Percentiles rank a stretch among this genome's conserved stretches.
Conservation (phyloP, 352 stramenopile species). For the Globisporangium parvum region DNA sequence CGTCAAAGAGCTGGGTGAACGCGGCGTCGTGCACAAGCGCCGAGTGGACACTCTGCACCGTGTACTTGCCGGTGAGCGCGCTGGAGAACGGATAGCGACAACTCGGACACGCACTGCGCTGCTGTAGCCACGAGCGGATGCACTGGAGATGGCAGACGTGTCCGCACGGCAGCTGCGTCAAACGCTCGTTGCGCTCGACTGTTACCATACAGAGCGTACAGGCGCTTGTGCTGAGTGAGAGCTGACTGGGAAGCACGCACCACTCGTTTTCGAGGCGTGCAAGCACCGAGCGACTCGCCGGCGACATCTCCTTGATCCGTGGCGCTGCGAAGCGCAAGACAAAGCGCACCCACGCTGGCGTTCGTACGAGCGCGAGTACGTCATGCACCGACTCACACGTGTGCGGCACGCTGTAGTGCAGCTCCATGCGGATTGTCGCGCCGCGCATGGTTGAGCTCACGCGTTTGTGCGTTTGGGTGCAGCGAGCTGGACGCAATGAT, state of each 20-base stretch:
- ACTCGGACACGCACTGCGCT: conserved; percentile 66
- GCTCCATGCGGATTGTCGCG: conserved; percentile 43
- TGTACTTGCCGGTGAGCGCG: conserved; percentile 5
- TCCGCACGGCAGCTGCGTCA: conserved; percentile 66
- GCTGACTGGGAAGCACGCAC: conserved; percentile 11
- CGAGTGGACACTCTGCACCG: conserved; percentile 1
- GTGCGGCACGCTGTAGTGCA: conserved; percentile 50
- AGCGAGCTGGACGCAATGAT: no score
- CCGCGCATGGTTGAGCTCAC: conserved; percentile 23
- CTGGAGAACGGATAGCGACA: conserved; percentile 60
- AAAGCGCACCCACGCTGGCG: conserved; percentile 48
- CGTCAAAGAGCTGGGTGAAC: background rate
- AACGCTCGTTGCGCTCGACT: conserved; percentile 15
- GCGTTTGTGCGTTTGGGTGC: conserved; percentile 1
- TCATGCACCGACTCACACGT: conserved; percentile 33
- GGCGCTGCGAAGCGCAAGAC: conserved; percentile 54
- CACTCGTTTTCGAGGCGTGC: conserved; percentile 23
- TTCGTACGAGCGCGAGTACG: conserved; percentile 52
- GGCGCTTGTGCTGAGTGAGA: conserved; percentile 46
- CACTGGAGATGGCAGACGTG: conserved; percentile 84
- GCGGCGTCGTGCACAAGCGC: background rate
- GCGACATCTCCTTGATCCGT: conserved; percentile 56
- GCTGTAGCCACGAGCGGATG: conserved; percentile 63
- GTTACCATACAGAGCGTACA: conserved; percentile 78
- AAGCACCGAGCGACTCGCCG: conserved; percentile 30